Conservation (phyloP, 805 yeast genomes). For the Tetrapisispora phaffii region DNA sequence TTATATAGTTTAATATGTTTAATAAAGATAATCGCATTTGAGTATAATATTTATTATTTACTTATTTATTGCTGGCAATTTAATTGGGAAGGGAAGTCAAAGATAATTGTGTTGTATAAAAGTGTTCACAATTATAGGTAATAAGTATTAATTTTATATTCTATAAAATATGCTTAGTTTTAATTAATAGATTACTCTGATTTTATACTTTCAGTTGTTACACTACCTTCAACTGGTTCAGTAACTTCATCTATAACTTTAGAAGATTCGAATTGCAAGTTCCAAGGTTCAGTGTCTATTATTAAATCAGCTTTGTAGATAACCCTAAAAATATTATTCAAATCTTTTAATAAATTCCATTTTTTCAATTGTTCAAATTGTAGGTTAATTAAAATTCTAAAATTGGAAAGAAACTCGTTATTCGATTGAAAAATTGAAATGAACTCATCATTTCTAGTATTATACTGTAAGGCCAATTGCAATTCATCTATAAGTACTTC, state of each 20-base stretch:
- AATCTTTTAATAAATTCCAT: constrained; percentile 16
- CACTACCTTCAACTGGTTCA: not conserved
- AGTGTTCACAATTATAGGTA: too few species aligned
- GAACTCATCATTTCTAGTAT: constrained; percentile 21
- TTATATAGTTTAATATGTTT: not conserved
- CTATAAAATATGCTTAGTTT: not conserved
- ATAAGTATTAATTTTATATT: too few species aligned
- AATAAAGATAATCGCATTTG: not conserved
- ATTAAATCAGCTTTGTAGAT: constrained; percentile 17
- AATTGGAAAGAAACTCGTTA: constrained; percentile 19
- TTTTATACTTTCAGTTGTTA: not conserved
- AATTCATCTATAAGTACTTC: constrained; percentile 24
- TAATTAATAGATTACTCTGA: not conserved
- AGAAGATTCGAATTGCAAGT: not conserved
- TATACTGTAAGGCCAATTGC: constrained; percentile 16
- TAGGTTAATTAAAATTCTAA: constrained; percentile 21
- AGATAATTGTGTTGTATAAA: too few species aligned
- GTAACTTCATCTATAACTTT: not conserved
- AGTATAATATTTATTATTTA: not conserved
- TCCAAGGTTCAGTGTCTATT: constrained; percentile 16
- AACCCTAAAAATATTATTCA: constrained; percentile 15
- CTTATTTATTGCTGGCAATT: not conserved
- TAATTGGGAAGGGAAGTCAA: too few species aligned
- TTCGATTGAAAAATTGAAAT: constrained; percentile 20
- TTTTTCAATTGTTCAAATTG: constrained; percentile 13